phyloP scores from a whole-genome alignment of 495 filamentous ascomycete genomes.

The Penicillium lividum region DNA sequence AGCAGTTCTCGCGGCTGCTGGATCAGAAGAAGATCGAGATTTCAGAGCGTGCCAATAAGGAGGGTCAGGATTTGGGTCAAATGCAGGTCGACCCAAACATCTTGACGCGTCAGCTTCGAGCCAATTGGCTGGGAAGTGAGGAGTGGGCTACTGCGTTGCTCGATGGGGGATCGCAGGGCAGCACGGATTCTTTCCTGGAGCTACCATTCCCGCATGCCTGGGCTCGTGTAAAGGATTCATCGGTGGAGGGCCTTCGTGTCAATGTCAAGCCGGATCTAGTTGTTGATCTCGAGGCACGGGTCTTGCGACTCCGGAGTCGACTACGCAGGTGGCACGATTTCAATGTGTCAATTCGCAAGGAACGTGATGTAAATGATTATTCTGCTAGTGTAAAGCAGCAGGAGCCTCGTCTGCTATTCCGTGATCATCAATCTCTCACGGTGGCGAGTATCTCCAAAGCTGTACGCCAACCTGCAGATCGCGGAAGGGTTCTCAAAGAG shows the following conservation, averaged over 20 bases:
- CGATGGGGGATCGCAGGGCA: conserved; percentile 59
- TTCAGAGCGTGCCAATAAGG: conserved; percentile 28
- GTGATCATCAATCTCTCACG: conserved; percentile 41
- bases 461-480: conserved; percentile 41
- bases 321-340: conserved; percentile 74
- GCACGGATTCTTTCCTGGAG: conserved; percentile 63
- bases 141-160: conserved; percentile 68
- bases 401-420: conserved; percentile 29
- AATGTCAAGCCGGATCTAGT: conserved; percentile 41
- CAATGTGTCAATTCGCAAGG: conserved; percentile 41
- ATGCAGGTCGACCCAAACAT: conserved; percentile 33
- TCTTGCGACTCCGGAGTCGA: conserved; percentile 61
- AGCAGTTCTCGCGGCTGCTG: conserved; percentile 61
- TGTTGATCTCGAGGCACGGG: conserved; percentile 61
- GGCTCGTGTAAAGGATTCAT: conserved; percentile 57
- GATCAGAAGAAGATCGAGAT: conserved; percentile 53
- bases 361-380: conserved; percentile 19
- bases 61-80: conserved; percentile 29
- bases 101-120: conserved; percentile 53
- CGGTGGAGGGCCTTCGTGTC: conserved; percentile 50
- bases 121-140: conserved; percentile 74
- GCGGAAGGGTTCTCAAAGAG: conserved; percentile 40
- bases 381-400: conserved; percentile 9
- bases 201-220: conserved; percentile 67
- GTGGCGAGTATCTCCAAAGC: conserved; percentile 46